Conservation (phyloP, 1,139 yeast genomes). For the Lodderomyces margitis region DNA sequence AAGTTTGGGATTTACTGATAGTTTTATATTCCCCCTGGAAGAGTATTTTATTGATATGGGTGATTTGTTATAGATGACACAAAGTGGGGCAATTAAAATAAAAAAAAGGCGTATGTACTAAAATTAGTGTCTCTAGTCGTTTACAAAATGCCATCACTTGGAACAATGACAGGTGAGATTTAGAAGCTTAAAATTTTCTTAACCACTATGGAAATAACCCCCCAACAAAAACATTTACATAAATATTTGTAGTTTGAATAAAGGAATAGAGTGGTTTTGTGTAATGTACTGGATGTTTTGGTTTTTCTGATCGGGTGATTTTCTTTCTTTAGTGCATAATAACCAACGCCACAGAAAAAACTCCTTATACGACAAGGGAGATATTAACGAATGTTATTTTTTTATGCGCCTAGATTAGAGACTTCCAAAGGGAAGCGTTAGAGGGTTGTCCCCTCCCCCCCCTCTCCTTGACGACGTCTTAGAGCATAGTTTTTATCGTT, state of each 20-base stretch:
- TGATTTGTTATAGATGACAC: not conserved
- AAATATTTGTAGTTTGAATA: not conserved
- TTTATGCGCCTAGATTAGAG: no score
- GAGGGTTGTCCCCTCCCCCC: no score
- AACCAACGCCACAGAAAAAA: not conserved
- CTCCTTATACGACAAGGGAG: not conserved
- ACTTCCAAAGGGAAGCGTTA: no score
- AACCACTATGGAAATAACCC: not conserved
- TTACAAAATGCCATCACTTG: not conserved
- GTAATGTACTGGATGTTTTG: slow-evolving; percentile 2
- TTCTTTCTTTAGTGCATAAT: no score
- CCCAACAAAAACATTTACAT: slow-evolving; percentile 1
- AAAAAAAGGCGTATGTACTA: no score
- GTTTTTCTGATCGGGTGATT: slow-evolving; percentile 3
- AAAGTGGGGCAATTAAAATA: not conserved
- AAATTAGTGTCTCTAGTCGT: no score
- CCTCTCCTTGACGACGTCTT: no score
- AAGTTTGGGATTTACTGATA: not conserved
- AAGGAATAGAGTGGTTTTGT: not conserved
- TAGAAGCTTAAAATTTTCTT: not conserved
- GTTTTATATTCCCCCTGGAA: not conserved
- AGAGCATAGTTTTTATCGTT: no score
- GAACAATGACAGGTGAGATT: not conserved
- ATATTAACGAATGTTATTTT: not conserved
- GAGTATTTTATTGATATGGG: not conserved